Evolutionary conservation across 2,329 filamentous ascomycete genomes (phyloP).

Genomic region (Claviceps maximensis): DNA sequence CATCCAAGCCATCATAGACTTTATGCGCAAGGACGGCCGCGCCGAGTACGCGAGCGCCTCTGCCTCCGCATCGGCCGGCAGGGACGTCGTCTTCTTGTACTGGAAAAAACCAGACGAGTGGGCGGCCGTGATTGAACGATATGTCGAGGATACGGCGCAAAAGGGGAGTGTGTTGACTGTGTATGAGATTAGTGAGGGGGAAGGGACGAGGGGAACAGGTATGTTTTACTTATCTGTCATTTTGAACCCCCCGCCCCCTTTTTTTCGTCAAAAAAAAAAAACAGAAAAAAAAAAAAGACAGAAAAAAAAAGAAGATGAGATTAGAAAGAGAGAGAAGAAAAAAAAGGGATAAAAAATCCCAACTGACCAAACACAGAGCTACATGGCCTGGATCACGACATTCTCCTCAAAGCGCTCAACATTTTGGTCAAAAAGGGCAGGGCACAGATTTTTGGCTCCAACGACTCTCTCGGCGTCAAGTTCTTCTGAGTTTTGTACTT

Average conservation of each 20-base stretch:
- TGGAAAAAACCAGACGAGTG: conserved; percentile 87
- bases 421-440: conserved; percentile 80
- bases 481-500: conserved; percentile 61
- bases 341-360: neutral
- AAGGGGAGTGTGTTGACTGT: conserved; percentile 81
- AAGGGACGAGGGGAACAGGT: conserved; percentile 59
- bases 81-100: conserved; percentile 56
- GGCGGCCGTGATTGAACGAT: conserved; percentile 64
- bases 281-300: no score
- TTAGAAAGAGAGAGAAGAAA: neutral
- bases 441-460: conserved; percentile 84
- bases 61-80: conserved; percentile 9
- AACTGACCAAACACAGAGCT: conserved; percentile 43
- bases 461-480: conserved; percentile 84
- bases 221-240: conserved; percentile 1
- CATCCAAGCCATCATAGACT: conserved; percentile 44
- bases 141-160: conserved; percentile 80
- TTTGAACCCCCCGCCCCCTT: no score
- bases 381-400: conserved; percentile 72
- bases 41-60: conserved; percentile 48
- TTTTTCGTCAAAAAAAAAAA: neutral
- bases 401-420: conserved; percentile 66
- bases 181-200: conserved; percentile 84
- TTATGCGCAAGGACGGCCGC: conserved; percentile 44
- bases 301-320: neutral